These are phyloP conservation scores for Rhodotorula graminis DNA, from an alignment of 768 basidiomycete genomes.

Conservation along the genomic window DNA sequence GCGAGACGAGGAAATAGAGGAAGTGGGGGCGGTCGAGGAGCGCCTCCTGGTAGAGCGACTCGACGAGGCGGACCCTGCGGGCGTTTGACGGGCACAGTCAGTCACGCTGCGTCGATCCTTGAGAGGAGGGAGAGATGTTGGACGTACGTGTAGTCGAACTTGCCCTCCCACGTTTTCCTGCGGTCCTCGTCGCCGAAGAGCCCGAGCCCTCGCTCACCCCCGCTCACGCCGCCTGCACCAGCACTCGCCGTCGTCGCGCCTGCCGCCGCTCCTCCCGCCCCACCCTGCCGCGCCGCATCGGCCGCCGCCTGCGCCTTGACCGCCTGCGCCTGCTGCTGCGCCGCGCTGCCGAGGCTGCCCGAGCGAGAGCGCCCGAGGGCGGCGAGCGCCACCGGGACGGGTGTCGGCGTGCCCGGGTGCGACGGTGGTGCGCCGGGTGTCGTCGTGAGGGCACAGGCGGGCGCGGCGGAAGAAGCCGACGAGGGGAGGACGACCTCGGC, in stretches of 20 bases:
- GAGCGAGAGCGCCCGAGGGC: neutral
- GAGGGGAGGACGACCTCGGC: conserved; percentile 33
- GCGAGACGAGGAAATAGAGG: conserved; percentile 25
- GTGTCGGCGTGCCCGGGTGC: neutral
- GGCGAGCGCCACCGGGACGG: neutral
- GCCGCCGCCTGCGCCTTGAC: conserved; percentile 4
- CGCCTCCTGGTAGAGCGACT: conserved; percentile 15
- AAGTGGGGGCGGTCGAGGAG: conserved; percentile 28
- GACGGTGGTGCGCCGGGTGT: neutral
- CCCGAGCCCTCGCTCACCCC: too few species aligned
- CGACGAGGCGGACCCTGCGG: conserved; percentile 15
- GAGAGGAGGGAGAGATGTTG: too few species aligned
- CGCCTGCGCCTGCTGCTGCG: conserved; percentile 3
- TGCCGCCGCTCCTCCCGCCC: neutral
- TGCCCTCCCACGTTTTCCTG: conserved; percentile 24
- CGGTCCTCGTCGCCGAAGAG: conserved; percentile 8
- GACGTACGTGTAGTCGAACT: conserved; percentile 34
- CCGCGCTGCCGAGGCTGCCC: neutral
- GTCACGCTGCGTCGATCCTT: too few species aligned
- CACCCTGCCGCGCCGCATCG: neutral
- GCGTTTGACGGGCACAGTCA: neutral
- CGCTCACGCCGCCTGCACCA: too few species aligned
- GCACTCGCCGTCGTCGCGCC: neutral
- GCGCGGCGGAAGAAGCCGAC: rapidly evolving
- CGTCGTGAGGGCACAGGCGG: neutral